Evolutionary conservation across 2,329 filamentous ascomycete genomes (phyloP), one percentile per base, ranked within the genome.

Genomic region (Botrytis hyacinthi): DNA sequence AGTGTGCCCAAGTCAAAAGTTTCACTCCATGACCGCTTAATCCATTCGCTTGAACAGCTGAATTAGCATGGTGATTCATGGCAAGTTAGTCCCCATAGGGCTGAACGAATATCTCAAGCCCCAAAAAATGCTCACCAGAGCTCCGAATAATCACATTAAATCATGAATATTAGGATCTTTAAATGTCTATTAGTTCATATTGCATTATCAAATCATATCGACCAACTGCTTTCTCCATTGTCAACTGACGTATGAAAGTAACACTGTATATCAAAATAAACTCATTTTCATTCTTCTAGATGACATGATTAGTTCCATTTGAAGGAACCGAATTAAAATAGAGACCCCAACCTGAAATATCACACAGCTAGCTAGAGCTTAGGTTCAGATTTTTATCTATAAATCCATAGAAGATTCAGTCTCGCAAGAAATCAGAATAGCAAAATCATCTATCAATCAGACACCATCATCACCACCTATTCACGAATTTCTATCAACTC

Each of bases 171-270:
- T 48, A 48, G 46, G 46, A 1, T 10, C 22, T 9, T 48, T 20
- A 1, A 48, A 48, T 48, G 22, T 10, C 9, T 20, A 9, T 26
- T 20, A 26, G 1, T 10, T 48, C 8, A 8, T 48, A 48, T 48
- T 26, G 46, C 20, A 26, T 48, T 26, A 48, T 48, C 4, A 26
- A 1, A 12, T 51, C 4, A 14, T 51, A 1, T 51, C 12, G 12
- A 0, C 1, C 10, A 51, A 51, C 12, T 4, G 26, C 2, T 0
- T n/a, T n/a, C 12, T 51, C 22, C 48, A 0, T 2, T 16, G 0
- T 3, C 26, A n/a, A n/a, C 4, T 4, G 26, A 1, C 10, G 1
- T 51, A 51, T 7, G 12, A 51, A 51, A n/a, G 26, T n/a, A n/a
- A 3, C 10, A 51, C 10, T 1, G 22, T 9, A 51, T 26, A n/a